Base-by-base conservation (phyloP, 2,329 filamentous ascomycete species). In the Huntiella bhutanensis region DNA sequence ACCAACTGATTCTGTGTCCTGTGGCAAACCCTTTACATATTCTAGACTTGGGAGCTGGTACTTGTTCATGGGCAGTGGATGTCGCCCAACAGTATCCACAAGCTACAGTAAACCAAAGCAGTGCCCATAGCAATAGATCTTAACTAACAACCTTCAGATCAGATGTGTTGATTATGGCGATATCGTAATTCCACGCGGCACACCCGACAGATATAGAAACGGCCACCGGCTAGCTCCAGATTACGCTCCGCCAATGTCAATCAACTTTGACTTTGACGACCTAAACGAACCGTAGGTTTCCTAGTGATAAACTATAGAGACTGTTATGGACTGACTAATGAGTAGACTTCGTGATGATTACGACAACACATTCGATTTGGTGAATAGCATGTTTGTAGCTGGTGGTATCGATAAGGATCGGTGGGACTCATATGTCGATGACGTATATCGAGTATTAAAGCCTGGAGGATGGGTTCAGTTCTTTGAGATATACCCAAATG, bases 401-500 rank as follows among this genome's bases (percentile, higher is more conserved):
- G 75, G 75, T 16, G 85, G 83, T 0, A 82, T 93, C 54, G 70
- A 87, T 55, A 64, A 67, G 48, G 64, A 68, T 51, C 71, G 84
- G 58, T 95, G 87, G 87, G 62, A 65, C 47, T 68, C 69, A 32
- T 94, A 92, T 60, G 61, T 93, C 52, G 66, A 68, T 53, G 87
- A 94, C 54, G 81, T 93, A 50, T 72, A 75, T 52, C 69, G 74
- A 16, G 70, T 85, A 7, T 64, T 87, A 51, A 79, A 75, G 43
- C 79, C 77, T 4, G 80, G 78, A 2, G 86, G 87, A 1, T 94
- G 85, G 84, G 71, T 82, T 49, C 85, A 94, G 57, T 78, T 93
- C 70, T 73, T 83, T n/a, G 87, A 94, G 57, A 73, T 87, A 54
- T 85, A 92, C 56, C 80, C 79, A 59, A 84, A 85, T 52, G 77